These are phyloP conservation scores for Oryza officinalis DNA, from an alignment of 176 grass and related monocot species.

Conservation along the genomic window DNA sequence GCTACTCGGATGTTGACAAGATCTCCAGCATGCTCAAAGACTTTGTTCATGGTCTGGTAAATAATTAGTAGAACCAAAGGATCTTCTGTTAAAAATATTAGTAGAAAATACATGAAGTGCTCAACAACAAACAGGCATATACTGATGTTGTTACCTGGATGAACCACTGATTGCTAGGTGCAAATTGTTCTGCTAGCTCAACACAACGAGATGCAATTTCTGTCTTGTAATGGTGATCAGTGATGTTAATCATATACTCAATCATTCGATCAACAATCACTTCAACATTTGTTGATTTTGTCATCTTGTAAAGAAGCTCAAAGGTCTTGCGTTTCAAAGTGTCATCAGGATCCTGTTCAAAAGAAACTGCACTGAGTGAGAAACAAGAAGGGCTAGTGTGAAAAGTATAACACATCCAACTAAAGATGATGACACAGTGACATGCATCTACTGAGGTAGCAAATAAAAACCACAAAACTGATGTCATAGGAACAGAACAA, in stretches of 20 bases:
- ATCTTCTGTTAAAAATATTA: constrained; percentile 10
- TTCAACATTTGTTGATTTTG: constrained; percentile 99
- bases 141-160: constrained; percentile 60
- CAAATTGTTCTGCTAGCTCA: constrained; percentile 98
- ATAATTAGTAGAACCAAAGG: constrained; percentile 32
- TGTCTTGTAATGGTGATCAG: constrained; percentile 94
- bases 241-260: constrained; percentile 96
- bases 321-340: constrained; percentile 98
- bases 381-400: constrained; percentile 12
- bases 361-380: constrained; percentile 26
- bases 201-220: constrained; percentile 99
- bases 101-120: neutral
- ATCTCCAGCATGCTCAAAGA: constrained; percentile 99
- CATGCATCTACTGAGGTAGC: constrained; percentile 12
- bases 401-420: neutral
- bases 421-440: neutral
- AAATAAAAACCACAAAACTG: constrained; percentile 13
- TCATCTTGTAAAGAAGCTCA: constrained; percentile 99
- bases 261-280: constrained; percentile 99
- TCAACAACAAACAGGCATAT: neutral
- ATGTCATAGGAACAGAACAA: neutral
- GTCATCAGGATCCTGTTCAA: constrained; percentile 89
- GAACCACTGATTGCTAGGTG: constrained; percentile 99
- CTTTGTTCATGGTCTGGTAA: constrained; percentile 97
- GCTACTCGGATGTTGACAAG: constrained; percentile 95